Evolutionary conservation across 805 yeast species (phyloP).

Genomic region (Lachancea sp.): DNA sequence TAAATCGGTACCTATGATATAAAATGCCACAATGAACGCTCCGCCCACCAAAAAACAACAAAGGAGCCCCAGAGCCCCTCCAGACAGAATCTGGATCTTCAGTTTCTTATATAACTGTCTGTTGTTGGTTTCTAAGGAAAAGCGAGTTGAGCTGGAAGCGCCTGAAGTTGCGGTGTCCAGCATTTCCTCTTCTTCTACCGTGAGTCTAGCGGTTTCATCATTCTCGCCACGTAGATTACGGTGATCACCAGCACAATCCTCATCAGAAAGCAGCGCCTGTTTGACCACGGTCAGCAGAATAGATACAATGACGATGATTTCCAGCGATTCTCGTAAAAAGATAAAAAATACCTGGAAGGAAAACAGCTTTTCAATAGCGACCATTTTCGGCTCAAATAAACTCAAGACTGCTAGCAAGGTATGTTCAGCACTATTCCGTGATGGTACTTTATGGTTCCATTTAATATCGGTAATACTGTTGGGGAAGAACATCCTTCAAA

Average conservation of each 20-base stretch:
- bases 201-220: not conserved
- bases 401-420: not conserved
- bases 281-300: conserved; percentile 65
- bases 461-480: no score
- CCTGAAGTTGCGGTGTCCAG: conserved; percentile 16
- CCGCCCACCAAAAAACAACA: conserved; percentile 71
- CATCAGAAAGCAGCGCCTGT: conserved; percentile 44
- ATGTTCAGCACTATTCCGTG: no score
- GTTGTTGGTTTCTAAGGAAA: conserved; percentile 15
- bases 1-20: conserved; percentile 70
- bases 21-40: conserved; percentile 61
- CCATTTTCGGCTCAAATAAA: conserved; percentile 13
- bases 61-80: conserved; percentile 65
- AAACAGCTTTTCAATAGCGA: conserved; percentile 42
- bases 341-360: conserved; percentile 72
- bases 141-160: conserved; percentile 5
- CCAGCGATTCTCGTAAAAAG: conserved; percentile 65
- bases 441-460: no score
- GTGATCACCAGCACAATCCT: conserved; percentile 20
- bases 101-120: conserved; percentile 38
- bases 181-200: conserved; percentile 28
- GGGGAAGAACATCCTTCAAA: no score
- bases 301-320: conserved; percentile 69
- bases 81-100: conserved; percentile 71
- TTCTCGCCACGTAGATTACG: not conserved